Evolutionary conservation across 78 protist species (phyloP), one percentile per base, ranked within the genome.

Genomic region (Dictyostelium discoideum): DNA sequence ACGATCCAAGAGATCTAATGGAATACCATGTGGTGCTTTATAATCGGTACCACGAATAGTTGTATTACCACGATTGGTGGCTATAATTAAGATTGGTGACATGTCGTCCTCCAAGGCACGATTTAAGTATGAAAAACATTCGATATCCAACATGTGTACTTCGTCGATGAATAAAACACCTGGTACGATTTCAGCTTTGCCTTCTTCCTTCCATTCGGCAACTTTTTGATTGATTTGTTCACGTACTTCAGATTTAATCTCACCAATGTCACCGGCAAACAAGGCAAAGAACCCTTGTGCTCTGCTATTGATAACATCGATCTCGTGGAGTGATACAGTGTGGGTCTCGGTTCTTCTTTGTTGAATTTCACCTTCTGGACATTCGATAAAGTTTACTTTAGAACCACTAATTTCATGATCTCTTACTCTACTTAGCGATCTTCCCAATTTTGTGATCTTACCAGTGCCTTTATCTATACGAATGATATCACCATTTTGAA

Each of bases 111-210:
- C 99, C 44, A 99, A 88, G 3, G 99, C 99, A 46, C 99, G 93
- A 93, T 99, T 99, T 76, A 99, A 88, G 97, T 95, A 99, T 32
- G 99, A 98, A 98, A 99, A 99, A 96, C 99, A 99, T 84, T 99
- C 99, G 65, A 99, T 97, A 86, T 99, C 99, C 72, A 99, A 97
- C 99, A 99, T 99, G 96, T 99, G 99, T 29, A 98, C 99, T 85
- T 99, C 99, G 85, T 99, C 99, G 86, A 99, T 98, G 96, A 99
- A 99, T 29, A 99, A 98, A 2, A 98, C 99, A n/a, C 99, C 99
- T 0, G 99, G 99, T 29, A 99, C 98, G 83, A 99, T 96, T 32
- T 97, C 99, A 5, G 99, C 99, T 60, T 99, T 98, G 32, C 99
- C 99, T 80, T 98, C 99, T 84, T 98, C 99, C 24, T 98, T 84